Evolutionary conservation across 495 filamentous ascomycete genomes (phyloP).

Genomic region (Penicillium coffeae): DNA sequence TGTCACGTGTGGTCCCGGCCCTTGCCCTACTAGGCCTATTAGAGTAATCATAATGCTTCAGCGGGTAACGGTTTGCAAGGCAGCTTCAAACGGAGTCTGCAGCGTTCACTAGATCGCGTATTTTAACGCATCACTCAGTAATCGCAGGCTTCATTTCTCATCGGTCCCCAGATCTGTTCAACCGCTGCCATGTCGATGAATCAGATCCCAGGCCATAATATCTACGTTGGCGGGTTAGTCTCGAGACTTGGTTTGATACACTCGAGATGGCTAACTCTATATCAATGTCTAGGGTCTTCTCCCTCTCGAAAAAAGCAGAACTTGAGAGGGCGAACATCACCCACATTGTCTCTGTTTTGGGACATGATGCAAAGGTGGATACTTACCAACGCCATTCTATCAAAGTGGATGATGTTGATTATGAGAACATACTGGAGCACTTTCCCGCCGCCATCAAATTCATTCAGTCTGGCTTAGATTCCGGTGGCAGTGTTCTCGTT

Average conservation of each 20-base stretch:
- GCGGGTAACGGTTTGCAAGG: too few species aligned
- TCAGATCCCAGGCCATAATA: conserved; percentile 62
- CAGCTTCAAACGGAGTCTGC: too few species aligned
- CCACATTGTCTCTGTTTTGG: conserved; percentile 82
- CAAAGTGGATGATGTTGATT: conserved; percentile 81
- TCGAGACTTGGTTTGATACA: background rate
- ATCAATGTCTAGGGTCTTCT: conserved; percentile 60
- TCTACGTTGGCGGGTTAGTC: conserved; percentile 83
- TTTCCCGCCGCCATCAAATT: conserved; percentile 74
- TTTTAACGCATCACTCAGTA: too few species aligned
- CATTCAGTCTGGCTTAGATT: conserved; percentile 71
- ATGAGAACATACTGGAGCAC: conserved; percentile 79
- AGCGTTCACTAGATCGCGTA: too few species aligned
- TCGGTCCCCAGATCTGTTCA: background rate
- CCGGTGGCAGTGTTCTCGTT: conserved; percentile 63
- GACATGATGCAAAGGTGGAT: conserved; percentile 49
- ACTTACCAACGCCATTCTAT: conserved; percentile 67
- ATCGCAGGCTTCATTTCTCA: too few species aligned
- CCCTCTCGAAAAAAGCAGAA: conserved; percentile 62
- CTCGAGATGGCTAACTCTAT: conserved; percentile 3
- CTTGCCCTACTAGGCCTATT: background rate
- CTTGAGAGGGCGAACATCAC: conserved; percentile 74
- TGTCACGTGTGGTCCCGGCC: background rate
- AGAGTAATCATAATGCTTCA: too few species aligned
- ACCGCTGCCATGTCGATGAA: conserved; percentile 42